Base-by-base conservation (phyloP, 2,329 filamentous ascomycete species). In the Arthrinium phaeospermum region DNA sequence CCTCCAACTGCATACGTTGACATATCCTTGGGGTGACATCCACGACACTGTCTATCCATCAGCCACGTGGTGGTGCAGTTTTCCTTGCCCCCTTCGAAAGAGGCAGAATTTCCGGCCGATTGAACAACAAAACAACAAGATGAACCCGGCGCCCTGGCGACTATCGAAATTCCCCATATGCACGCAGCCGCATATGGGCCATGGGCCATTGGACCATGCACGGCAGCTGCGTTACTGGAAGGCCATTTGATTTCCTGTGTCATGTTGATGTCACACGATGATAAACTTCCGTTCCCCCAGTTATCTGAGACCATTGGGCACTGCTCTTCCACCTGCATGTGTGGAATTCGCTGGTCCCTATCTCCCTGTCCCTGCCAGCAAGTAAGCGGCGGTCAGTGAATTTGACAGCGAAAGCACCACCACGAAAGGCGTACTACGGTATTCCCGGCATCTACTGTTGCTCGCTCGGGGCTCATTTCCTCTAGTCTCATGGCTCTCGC, bases 191-290 rank as follows among this genome's bases (percentile, higher is more conserved):
- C 16, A 57, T 34, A n/a, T 10, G 53, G 16, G 53, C 53, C 34
- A 6, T 22, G 3, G 30, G n/a, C 34, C 16, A 19, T 22, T 22
- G 3, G 30, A 37, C 34, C 16, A 19, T 22, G 27, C 10, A 37
- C 53, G 34, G 7, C 53, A 37, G 27, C 53, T 10, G 51, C 13
- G 12, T 61, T 7, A 4, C 53, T 37, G 5, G 53, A 37, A 27
- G 19, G 3, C 10, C 30, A 34, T 37, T 37, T 8, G 16, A 7
- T 37, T 37, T 12, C 53, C 30, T 22, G 30, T 61, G 30, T 61
- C 53, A 61, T 61, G 27, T 22, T 61, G 53, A 61, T 61, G 53
- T 61, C 53, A 61, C 53, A 61, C 53, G 16, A 61, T 16, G 30
- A 61, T 61, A 61, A 61, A 37, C 53, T 22, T 61, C 27, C 53